Conservation (phyloP, 148 eudicot species). For the Chenopodium suecicum region DNA sequence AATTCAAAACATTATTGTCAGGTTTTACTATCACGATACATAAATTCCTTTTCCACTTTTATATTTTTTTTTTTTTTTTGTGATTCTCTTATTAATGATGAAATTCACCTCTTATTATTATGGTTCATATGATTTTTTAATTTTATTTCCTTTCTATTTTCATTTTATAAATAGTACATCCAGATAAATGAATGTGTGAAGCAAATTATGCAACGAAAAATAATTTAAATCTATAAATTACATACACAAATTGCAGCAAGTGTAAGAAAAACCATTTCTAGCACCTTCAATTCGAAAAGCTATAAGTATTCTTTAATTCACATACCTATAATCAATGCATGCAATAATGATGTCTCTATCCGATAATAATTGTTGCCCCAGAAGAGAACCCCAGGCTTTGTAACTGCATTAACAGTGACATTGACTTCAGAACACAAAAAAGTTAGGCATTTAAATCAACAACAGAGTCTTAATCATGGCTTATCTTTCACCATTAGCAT, state of each 20-base stretch:
- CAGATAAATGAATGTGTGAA: not conserved
- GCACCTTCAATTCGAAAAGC: not conserved
- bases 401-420: constrained; percentile 48
- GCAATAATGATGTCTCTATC: constrained; percentile 92
- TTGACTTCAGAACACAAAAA: constrained; percentile 2
- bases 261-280: constrained; percentile 1
- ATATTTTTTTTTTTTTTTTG: not conserved
- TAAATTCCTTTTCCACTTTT: not conserved
- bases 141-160: not conserved
- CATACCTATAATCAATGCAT: constrained; percentile 90
- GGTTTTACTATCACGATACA: not conserved
- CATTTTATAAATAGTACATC: not conserved
- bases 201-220: not conserved
- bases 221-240: not conserved
- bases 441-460: not conserved
- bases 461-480: not conserved
- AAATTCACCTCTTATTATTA: not conserved
- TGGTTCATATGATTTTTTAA: not conserved
- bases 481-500: not conserved
- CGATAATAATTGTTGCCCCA: constrained; percentile 74
- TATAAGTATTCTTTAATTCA: not conserved
- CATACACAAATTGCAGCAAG: not conserved
- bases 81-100: not conserved
- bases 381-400: constrained; percentile 97
- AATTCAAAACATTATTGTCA: not conserved